Base-by-base conservation (phyloP, 192 early-diverging fungal species). In the Polychytrium aggregatum region DNA sequence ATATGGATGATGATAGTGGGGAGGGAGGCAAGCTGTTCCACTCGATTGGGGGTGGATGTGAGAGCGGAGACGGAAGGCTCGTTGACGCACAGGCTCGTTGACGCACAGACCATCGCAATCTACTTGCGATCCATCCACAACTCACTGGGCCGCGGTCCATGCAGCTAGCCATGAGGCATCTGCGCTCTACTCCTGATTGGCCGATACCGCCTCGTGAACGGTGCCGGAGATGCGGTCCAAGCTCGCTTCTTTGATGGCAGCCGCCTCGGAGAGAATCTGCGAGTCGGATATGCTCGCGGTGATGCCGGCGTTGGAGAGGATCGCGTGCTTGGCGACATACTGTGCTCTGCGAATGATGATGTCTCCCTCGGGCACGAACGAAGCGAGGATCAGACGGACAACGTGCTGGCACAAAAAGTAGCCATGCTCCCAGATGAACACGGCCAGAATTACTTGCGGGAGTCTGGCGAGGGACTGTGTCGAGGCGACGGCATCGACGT, bases 341-440 rank as follows among this genome's bases (percentile, higher is more conserved):
- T 30, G 31, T 33, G 52, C 50, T 5, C 45, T 40, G 21, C 55
- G 60, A 2, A 55, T 27, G 18, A 36, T 44, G 5, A 28, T 37
- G 31, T 56, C 18, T 13, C 38, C 55, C 24, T 44, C 41, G 16
- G 39, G n/a, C n/a, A n/a, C n/a, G n/a, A n/a, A n/a, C n/a, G n/a
- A n/a, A n/a, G n/a, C n/a, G n/a, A n/a, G n/a, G n/a, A n/a, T n/a
- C n/a, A n/a, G n/a, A n/a, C n/a, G 22, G 29, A 59, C 38, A 11
- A 64, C 17, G 13, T 42, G 52, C 24, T 31, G 20, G 4, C 57
- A 7, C 18, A 64, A 37, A 9, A 69, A 37, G 44, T 61, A 64
- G 11, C 35, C 10, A 36, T 69, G 67, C 41, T 69, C 67, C 0
- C 31, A 46, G 18, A 53, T 10, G 16, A 69, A 16, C 17, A 54